Base-by-base conservation (phyloP, 371 early-diverging fungal genomes). In the Mortierella sp. region DNA sequence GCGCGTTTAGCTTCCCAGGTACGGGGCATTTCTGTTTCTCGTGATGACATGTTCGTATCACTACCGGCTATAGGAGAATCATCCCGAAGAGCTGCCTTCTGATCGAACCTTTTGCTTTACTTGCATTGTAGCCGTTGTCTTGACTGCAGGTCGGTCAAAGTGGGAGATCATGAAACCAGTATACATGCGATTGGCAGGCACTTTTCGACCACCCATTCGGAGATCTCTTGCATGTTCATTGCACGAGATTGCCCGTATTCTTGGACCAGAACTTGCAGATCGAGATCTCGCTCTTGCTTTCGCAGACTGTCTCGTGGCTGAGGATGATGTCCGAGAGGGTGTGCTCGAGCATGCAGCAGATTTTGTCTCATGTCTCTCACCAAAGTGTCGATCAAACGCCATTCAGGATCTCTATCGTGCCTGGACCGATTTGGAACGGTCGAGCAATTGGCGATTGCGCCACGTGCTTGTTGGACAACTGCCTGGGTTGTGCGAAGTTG, bases 321-420 rank as follows among this genome's bases (percentile, higher is more conserved):
- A 86, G 41, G 88, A 86, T 49, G 87, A 86, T 48, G 86, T 88
- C 61, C 86, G 85, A 52, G 85, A 88, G 58, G 88, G 87, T 9
- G 86, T 87, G 0, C 56, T 88, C 46, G 86, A 85, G 23, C 88
- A 86, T 67, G 71, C 86, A 45, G 83, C 84, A 0, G 87, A 86
- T 31, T 88, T 88, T 51, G 61, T 88, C 43, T 79, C 83, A 3
- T 82, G 85, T 9, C 72, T 88, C 52, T 86, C 84, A 0, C 80
- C 80, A 9, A 78, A 80, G 23, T 85, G 82, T 26, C 72, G 87
- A 7, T 86, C 85, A 21, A 82, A 83, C 34, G 85, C 85, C 39
- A 73, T 88, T 19, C 84, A 82, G 1, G 85, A 85, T 43, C 59
- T 88, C 14, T 72, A 80, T 1, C 82, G 83, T 46, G 85, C 86